Evolutionary conservation across 2,329 filamentous ascomycete species (phyloP), one percentile per base, ranked within the genome.

Genomic region (Clonostachys sp.): DNA sequence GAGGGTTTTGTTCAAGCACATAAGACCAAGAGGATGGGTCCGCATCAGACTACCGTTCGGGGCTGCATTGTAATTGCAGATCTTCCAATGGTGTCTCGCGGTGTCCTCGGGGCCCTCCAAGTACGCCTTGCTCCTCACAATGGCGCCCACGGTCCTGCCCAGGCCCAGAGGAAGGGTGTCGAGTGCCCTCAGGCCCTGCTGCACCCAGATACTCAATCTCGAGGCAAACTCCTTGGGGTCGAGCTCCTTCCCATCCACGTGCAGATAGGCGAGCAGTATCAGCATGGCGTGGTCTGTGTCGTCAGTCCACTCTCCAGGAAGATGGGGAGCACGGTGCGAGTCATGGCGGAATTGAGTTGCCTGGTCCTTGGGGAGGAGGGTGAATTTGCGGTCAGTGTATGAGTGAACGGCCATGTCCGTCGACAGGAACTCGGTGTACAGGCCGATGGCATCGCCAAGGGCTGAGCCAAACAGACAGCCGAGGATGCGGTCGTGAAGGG

Each of bases 241-340:
- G 10, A 73, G 57, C 8, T 52, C 46, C 18, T 60, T 59, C 12
- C 70, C 71, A 35, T 69, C 62, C n/a, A 59, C 63, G 44, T 75
- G 68, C 20, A 76, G 57, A 35, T 67, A 80, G 6, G 70, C 73
- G 3, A 79, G 64, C 3, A 79, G 55, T 46, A 72, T 70, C 1
- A 78, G 57, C 17, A 77, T 61, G 4, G 75, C 70, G 57, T 80
- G 75, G 51, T 79, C 76, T 0, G 76, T 80, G 56, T 80, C 76
- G 50, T 80, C 75, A 0, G 75, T 80, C 75, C 75, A 79, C 39
- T 71, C 67, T 20, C 69, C 66, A 1, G 62, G 55, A 4, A 58
- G 54, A 35, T 73, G 68, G 30, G 68, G 68, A 45, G 65, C 63
- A 44, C 74, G 64, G 52, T 78, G 74, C 6, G 58, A 53, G 52